Conservation (phyloP, 441 rosid species). For the Oxalis stricta region DNA sequence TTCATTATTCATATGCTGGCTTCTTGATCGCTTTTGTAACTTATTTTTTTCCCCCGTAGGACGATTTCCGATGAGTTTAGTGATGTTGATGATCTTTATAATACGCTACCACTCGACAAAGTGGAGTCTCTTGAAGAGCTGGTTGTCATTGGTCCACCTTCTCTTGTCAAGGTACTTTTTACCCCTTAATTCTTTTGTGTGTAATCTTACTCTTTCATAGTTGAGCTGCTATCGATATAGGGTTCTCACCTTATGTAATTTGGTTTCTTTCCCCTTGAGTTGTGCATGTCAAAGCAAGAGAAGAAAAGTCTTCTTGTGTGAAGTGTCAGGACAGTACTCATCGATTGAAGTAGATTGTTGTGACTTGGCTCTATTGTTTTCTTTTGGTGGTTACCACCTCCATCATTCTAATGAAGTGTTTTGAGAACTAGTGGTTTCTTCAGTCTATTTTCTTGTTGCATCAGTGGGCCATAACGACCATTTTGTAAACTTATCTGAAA, state of each 20-base stretch:
- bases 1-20: neutral
- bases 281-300: neutral
- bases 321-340: neutral
- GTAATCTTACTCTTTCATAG: too few relatives aligned
- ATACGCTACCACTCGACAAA: slow-evolving; percentile 72
- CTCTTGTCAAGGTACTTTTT: slow-evolving; percentile 56
- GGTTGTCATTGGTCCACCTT: slow-evolving; percentile 72
- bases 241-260: neutral
- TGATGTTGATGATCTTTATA: slow-evolving; percentile 90
- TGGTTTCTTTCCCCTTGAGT: neutral
- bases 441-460: neutral
- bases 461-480: slow-evolving; percentile 2
- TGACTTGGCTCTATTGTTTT: too few relatives aligned
- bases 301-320: neutral
- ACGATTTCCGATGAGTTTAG: slow-evolving; percentile 87
- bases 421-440: neutral
- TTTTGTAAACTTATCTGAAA: slow-evolving; percentile 4
- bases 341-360: too few relatives aligned
- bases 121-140: slow-evolving; percentile 97
- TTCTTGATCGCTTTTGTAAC: slow-evolving; percentile 3
- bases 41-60: slow-evolving; percentile 30
- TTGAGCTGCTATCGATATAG: neutral
- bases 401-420: too few relatives aligned
- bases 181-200: neutral
- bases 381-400: too few relatives aligned